phyloP scores from a whole-genome alignment of 2,329 filamentous ascomycete species.

The Cladosporium sp. region DNA sequence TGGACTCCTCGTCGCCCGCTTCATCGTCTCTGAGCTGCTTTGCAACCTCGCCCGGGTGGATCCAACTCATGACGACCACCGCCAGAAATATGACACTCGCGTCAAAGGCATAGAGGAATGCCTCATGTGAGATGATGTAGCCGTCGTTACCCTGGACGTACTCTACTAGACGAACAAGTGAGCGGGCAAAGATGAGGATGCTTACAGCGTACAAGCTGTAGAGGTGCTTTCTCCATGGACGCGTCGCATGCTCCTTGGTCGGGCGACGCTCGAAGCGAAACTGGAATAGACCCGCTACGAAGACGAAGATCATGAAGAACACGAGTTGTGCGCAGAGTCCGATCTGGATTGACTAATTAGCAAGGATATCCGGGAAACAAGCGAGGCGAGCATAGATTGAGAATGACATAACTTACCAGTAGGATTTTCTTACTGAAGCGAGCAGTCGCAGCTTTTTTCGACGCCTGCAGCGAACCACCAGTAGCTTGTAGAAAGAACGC shows the following conservation, averaged over 20 bases:
- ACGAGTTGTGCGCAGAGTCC: slow-evolving; percentile 56
- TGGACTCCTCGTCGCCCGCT: no score
- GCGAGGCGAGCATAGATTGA: slow-evolving; percentile 33
- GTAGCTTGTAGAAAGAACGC: slow-evolving; percentile 52
- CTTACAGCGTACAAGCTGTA: slow-evolving; percentile 37
- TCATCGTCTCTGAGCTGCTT: no score
- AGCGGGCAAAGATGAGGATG: slow-evolving; percentile 43
- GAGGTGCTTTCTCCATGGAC: slow-evolving; percentile 35
- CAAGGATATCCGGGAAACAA: slow-evolving; percentile 38
- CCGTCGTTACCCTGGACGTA: slow-evolving; percentile 43
- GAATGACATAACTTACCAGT: slow-evolving; percentile 21
- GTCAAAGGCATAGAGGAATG: slow-evolving; percentile 45
- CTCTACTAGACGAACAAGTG: slow-evolving; percentile 47
- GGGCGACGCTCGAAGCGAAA: slow-evolving; percentile 22
- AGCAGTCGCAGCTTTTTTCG: slow-evolving; percentile 15
- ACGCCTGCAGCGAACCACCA: slow-evolving; percentile 31
- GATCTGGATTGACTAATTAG: slow-evolving; percentile 40
- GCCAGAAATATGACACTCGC: slow-evolving; percentile 35
- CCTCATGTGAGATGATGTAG: slow-evolving; percentile 39
- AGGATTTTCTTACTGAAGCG: background rate
- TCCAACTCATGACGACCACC: slow-evolving; percentile 16
- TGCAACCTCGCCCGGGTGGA: background rate
- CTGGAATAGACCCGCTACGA: slow-evolving; percentile 49
- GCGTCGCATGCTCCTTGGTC: slow-evolving; percentile 6
- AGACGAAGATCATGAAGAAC: slow-evolving; percentile 54